Evolutionary conservation across 1,284 basidiomycete genomes (phyloP), one percentile per base, ranked within the genome.

Genomic region (Pholiota adiposa): DNA sequence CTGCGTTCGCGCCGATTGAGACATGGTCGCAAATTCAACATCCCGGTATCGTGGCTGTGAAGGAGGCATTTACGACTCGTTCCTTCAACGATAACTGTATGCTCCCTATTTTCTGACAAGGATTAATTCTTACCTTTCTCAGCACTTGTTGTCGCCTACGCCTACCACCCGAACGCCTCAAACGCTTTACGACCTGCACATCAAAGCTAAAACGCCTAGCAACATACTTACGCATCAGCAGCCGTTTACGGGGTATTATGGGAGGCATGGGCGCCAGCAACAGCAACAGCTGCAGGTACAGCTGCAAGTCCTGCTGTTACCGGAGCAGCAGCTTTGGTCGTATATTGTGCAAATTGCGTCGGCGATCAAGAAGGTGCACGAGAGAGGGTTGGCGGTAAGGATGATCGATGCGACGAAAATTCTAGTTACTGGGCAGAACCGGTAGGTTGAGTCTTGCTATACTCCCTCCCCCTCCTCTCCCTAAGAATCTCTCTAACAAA

Each of bases 51-150:
- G 87, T 97, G 25, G 79, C 86, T 18, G 81, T 98, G 7, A 85
- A 87, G 49, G 97, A 99, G 74, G 97, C 97, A 0, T 99, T 99
- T 77, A 98, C 97, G 0, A 97, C 96, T 0, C 85, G 92, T 43
- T 88, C 93, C 0, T 99, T 99, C 75, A 88, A 89, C 61, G 97
- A 98, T 72, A 90, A 89, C 67, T 98, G 95, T 96, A 69, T 61
- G 89, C 81, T 51, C 33, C 5, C 19, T 34, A 14, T n/a, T 9
- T 11, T 19, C 14, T 46, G 12, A 23, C 14, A 52, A 12, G 11
- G 7, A 36, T 52, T 12, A 40, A 34, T 41, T 41, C n/a, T 29
- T 43, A 43, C 29, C 25, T 43, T 51, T 21, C 53, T 43, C 18
- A 97, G 94, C 97, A 8, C 84, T 99, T 40, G 89, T 99, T 44